phyloP scores from a whole-genome alignment of 2,329 filamentous ascomycete genomes.

The Nigrograna mackinnonii region DNA sequence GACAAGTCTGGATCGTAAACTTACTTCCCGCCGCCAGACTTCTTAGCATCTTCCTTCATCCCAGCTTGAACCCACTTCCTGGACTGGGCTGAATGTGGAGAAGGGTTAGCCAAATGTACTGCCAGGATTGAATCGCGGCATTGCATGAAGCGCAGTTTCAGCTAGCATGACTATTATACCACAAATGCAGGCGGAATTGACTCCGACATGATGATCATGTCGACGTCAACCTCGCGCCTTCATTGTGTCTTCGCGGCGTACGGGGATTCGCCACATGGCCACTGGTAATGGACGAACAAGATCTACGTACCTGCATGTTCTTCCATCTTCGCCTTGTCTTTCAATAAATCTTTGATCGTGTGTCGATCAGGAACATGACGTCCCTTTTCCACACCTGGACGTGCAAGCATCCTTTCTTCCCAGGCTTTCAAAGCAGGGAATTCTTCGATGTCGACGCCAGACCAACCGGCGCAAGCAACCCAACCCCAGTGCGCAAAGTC shows the following conservation, averaged over 20 bases:
- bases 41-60: constrained; percentile 65
- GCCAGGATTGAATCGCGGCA: too few relatives aligned
- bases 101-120: too few relatives aligned
- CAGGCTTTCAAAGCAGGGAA: constrained; percentile 79
- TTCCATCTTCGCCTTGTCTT: constrained; percentile 62
- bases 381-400: constrained; percentile 76
- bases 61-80: constrained; percentile 68
- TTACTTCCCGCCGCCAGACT: constrained; percentile 29
- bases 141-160: too few relatives aligned
- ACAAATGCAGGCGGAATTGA: too few relatives aligned
- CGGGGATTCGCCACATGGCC: neutral
- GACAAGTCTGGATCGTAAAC: too few relatives aligned
- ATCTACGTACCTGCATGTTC: constrained; percentile 50
- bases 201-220: too few relatives aligned
- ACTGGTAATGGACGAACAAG: neutral
- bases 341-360: constrained; percentile 61
- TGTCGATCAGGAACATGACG: constrained; percentile 71
- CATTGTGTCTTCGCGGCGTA: neutral
- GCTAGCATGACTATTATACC: too few relatives aligned
- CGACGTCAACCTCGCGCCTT: too few relatives aligned
- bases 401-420: constrained; percentile 70
- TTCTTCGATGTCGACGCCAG: constrained; percentile 70
- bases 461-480: constrained; percentile 64
- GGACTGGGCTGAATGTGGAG: constrained; percentile 44
- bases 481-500: constrained; percentile 84